A percentile compares a stretch with the other conserved stretches of the same genome.
These are phyloP conservation scores for Sordariomycetes sp. DNA, from an alignment of 2,329 filamentous ascomycete genomes.

Conservation along the genomic window DNA sequence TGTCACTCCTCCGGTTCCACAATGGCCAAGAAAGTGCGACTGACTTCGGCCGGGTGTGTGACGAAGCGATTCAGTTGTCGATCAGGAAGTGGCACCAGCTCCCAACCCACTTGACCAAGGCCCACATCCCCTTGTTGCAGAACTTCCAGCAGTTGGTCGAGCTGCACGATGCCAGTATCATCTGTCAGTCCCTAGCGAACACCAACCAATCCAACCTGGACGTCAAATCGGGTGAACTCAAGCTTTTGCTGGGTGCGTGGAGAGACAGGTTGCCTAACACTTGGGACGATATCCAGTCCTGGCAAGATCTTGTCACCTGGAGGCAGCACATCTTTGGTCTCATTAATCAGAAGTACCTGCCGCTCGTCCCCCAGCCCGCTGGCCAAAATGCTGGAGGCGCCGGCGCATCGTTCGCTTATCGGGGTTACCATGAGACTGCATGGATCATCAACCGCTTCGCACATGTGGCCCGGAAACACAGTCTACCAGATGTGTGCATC, in stretches of 20 bases:
- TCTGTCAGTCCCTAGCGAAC: constrained; percentile 78
- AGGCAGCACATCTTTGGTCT: constrained; percentile 96
- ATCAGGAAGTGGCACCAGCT: constrained; percentile 99
- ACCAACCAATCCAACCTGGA: constrained; percentile 83
- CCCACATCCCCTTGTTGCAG: constrained; percentile 88
- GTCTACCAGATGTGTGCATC: constrained; percentile 93
- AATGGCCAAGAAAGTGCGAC: constrained; percentile 69
- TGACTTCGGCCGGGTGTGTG: constrained; percentile 84
- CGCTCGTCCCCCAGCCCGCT: constrained; percentile 67
- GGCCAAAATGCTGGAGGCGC: constrained; percentile 72
- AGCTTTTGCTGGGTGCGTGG: constrained; percentile 89
- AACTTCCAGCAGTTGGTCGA: constrained; percentile 98
- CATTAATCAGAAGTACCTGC: constrained; percentile 89
- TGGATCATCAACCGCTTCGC: constrained; percentile 99
- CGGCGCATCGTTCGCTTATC: constrained; percentile 89
- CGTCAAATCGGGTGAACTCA: constrained; percentile 89
- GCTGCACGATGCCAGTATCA: constrained; percentile 92
- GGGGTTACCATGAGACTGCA: constrained; percentile 95
- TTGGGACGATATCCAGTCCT: constrained; percentile 98
- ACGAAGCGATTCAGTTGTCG: constrained; percentile 93
- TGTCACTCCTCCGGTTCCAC: constrained; percentile 89
- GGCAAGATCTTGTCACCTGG: constrained; percentile 99
- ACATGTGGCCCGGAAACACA: constrained; percentile 94
- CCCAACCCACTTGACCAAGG: constrained; percentile 85
- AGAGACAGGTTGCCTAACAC: constrained; percentile 90